Evolutionary conservation across 1,284 basidiomycete species (phyloP), one percentile per base, ranked within the genome.

Genomic region (Ustilago xerochloae): DNA sequence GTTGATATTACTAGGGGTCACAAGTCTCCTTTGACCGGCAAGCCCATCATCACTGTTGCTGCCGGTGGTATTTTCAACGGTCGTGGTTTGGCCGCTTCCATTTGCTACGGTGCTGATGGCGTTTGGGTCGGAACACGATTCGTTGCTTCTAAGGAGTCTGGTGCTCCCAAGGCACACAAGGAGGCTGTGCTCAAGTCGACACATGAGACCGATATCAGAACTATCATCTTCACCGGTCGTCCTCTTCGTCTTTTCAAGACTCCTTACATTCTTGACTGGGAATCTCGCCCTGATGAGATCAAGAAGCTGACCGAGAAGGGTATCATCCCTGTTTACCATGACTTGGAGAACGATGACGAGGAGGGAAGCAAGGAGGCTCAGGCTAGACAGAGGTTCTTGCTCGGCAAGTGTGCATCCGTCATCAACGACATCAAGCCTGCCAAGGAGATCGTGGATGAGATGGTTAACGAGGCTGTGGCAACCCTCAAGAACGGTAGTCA

Each of bases 61-160:
- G 78, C 80, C 10, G 78, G 78, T 20, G 78, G 80, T 49, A 79
- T 81, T 50, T 80, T 52, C 55, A 71, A 74, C 55, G 80, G 80
- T 20, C 74, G 78, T 18, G 66, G 67, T 55, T 75, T 81, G 18
- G 80, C 80, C 28, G 75, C 80, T 29, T 63, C 80, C 24, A 60
- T 81, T 47, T 73, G 61, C 57, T 81, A 75, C 64, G 78, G 77
- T 33, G 53, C 74, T 12, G 66, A 71, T 55, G 78, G 80, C 45
- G 79, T 80, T 13, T 81, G 80, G 80, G 78, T 81, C 57, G 93
- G 93, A 36, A 93, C 92, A 2, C 89, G 94, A 39, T 97, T 97
- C 81, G 92, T 97, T 26, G 94, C 93, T 20, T 77, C 73, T 9
- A 71, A 47, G 29, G 80, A 81, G 48, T 66, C 69, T 3, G 80